A percentile compares a stretch with the other conserved stretches of the same genome.
These are phyloP conservation scores for Friedmanniomyces simplex DNA, from an alignment of 495 filamentous ascomycete genomes.

Conservation along the genomic window DNA sequence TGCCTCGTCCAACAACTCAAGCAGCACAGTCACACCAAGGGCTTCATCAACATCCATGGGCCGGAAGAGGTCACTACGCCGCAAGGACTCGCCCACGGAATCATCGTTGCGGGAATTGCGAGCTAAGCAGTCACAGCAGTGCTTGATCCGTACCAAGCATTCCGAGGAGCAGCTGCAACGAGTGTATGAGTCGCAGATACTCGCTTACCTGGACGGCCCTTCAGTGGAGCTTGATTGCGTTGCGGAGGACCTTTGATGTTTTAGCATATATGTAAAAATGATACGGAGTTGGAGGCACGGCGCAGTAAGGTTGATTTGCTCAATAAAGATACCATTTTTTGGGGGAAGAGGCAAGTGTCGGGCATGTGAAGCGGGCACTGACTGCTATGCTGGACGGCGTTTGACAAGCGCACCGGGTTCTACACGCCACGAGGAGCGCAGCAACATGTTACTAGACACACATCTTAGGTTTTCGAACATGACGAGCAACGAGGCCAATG, in stretches of 20 bases:
- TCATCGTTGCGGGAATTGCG: conserved; percentile 27
- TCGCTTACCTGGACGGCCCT: conserved; percentile 23
- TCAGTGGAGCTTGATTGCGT: neutral
- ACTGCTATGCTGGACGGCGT: no score
- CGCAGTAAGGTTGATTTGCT: no score
- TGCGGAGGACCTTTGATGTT: neutral
- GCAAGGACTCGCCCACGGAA: conserved; percentile 21
- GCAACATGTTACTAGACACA: no score
- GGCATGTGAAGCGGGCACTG: no score
- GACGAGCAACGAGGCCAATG: no score
- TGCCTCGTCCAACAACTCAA: neutral
- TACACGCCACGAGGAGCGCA: no score
- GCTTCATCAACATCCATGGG: neutral
- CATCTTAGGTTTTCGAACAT: no score
- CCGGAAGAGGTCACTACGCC: conserved; percentile 14
- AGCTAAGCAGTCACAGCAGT: conserved; percentile 20
- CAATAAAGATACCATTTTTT: no score
- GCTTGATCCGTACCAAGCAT: conserved; percentile 18
- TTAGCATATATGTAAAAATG: no score
- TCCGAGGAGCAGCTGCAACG: conserved; percentile 28
- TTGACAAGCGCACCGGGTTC: no score
- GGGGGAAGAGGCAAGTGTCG: no score
- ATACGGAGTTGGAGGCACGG: no score
- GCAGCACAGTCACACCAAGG: neutral
- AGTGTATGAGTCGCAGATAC: conserved; percentile 28